phyloP scores from a whole-genome alignment of 345 rosid species.

The Pugionium cornutum region DNA sequence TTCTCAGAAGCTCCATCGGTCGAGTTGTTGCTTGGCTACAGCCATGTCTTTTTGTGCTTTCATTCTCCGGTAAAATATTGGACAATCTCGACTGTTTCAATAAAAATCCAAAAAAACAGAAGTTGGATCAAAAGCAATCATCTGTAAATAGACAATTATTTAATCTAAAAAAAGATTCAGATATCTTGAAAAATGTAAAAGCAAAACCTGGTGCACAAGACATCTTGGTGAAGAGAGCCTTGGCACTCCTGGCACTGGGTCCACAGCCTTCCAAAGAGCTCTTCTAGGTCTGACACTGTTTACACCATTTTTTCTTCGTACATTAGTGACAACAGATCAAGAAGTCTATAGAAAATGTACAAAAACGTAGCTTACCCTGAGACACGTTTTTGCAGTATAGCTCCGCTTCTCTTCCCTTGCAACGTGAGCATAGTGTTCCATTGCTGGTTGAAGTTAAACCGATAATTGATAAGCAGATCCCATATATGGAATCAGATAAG shows the following conservation, averaged over 20 bases:
- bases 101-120: background rate
- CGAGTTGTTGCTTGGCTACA: slow-evolving; percentile 75
- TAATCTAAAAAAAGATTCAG: background rate
- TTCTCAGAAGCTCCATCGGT: slow-evolving; percentile 73
- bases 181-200: background rate
- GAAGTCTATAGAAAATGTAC: slow-evolving; percentile 18
- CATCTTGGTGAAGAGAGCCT: slow-evolving; percentile 99
- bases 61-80: slow-evolving; percentile 94
- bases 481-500: slow-evolving; percentile 8
- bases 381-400: slow-evolving; percentile 85
- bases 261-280: slow-evolving; percentile 85
- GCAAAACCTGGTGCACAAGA: slow-evolving; percentile 86
- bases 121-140: slow-evolving; percentile 23
- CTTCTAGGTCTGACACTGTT: slow-evolving; percentile 82
- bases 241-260: slow-evolving; percentile 98
- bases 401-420: slow-evolving; percentile 97
- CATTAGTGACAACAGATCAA: background rate
- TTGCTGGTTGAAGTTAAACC: slow-evolving; percentile 35
- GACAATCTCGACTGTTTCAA: slow-evolving; percentile 83
- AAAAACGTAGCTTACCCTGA: slow-evolving; percentile 54
- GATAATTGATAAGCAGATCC: slow-evolving; percentile 12
- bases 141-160: background rate
- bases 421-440: slow-evolving; percentile 71
- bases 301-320: slow-evolving; percentile 12
- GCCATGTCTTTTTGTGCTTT: slow-evolving; percentile 96